phyloP scores from a whole-genome alignment of 2,329 filamentous ascomycete genomes.

The Phyllosticta citribraziliensis region DNA sequence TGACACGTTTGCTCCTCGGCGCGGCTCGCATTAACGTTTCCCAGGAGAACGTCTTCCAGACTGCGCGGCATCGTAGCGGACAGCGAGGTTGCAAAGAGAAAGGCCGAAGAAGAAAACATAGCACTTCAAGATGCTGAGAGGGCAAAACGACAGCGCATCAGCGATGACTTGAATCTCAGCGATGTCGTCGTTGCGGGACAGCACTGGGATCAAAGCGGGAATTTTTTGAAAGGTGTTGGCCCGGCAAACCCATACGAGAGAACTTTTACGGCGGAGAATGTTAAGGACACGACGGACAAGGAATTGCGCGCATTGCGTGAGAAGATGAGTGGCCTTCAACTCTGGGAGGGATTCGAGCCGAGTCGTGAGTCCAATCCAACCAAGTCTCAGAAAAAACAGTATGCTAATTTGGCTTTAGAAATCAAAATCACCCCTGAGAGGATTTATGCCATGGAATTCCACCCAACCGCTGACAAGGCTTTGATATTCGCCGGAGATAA shows the following conservation, averaged over 20 bases:
- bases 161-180: conserved; percentile 58
- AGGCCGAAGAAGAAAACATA: conserved; percentile 55
- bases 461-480: conserved; percentile 76
- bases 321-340: conserved; percentile 63
- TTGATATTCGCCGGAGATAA: conserved; percentile 93
- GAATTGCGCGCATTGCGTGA: conserved; percentile 63
- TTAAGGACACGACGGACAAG: conserved; percentile 68
- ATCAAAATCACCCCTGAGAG: conserved; percentile 88
- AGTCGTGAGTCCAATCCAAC: conserved; percentile 47
- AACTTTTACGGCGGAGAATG: conserved; percentile 78
- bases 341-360: conserved; percentile 79
- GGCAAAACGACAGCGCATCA: conserved; percentile 55
- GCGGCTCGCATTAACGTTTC: not conserved
- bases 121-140: conserved; percentile 47
- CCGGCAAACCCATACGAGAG: conserved; percentile 69
- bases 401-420: conserved; percentile 37
- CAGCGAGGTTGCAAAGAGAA: conserved; percentile 57
- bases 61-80: conserved; percentile 55
- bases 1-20: not conserved
- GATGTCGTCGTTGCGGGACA: conserved; percentile 74
- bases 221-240: conserved; percentile 58
- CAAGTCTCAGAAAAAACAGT: not conserved
- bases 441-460: conserved; percentile 79
- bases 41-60: conserved; percentile 46
- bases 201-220: conserved; percentile 59